These are phyloP conservation scores for Penicillium sclerotigenum DNA, from an alignment of 2,329 filamentous ascomycete species.

Conservation along the genomic window DNA sequence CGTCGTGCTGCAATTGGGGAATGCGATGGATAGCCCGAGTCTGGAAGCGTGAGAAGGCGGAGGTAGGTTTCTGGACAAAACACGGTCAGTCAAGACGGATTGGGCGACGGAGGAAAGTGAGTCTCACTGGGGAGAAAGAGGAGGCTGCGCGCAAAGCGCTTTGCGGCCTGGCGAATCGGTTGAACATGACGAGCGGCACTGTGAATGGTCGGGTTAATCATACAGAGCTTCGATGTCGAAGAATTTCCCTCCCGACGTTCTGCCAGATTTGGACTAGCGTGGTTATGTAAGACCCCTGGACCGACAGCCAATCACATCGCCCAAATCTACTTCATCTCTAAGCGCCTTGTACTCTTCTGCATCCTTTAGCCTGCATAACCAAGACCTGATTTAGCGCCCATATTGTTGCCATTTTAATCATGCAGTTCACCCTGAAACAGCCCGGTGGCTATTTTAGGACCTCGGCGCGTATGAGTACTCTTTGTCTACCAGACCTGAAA, in stretches of 20 bases:
- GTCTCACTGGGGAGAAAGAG: constrained; percentile 34
- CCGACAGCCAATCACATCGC: constrained; percentile 14
- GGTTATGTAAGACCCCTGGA: constrained; percentile 22
- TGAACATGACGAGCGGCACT: constrained; percentile 39
- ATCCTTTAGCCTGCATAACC: neutral
- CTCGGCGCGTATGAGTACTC: constrained; percentile 32
- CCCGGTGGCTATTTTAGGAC: constrained; percentile 26
- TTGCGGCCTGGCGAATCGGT: constrained; percentile 44
- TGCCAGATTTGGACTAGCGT: constrained; percentile 30
- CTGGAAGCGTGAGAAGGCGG: constrained; percentile 38
- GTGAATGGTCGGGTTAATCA: constrained; percentile 18
- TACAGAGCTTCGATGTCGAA: constrained; percentile 27
- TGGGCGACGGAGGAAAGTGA: constrained; percentile 7
- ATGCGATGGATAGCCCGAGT: constrained; percentile 44
- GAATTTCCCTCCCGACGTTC: constrained; percentile 35
- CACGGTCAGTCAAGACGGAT: constrained; percentile 20
- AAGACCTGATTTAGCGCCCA: constrained; percentile 16
- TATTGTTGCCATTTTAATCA: constrained; percentile 12
- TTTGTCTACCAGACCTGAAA: constrained; percentile 20
- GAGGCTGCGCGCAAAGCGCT: constrained; percentile 42
- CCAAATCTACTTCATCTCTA: constrained; percentile 15
- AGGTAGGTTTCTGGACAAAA: constrained; percentile 32
- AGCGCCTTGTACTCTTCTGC: constrained; percentile 15
- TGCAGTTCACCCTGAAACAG: constrained; percentile 25
- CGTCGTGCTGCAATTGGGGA: constrained; percentile 49